Percentiles rank a stretch among this genome's conserved stretches.
Evolutionary conservation across 2,329 filamentous ascomycete species (phyloP).

Genomic region (Lomentospora prolificans): DNA sequence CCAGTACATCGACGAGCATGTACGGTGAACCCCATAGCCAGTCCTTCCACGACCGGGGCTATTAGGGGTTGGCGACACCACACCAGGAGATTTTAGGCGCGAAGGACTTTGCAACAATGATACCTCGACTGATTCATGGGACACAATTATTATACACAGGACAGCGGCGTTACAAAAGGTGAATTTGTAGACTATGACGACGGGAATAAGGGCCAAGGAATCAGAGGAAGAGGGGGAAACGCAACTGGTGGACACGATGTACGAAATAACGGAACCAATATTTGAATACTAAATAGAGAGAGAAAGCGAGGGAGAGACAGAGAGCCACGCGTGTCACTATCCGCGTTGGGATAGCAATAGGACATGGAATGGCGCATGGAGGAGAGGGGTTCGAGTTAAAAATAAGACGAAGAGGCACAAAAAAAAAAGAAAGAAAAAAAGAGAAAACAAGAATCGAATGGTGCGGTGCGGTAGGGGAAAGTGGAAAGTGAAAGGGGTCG

Average conservation of each 20-base stretch:
- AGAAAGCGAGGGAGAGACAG: too few relatives aligned
- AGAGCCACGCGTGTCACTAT: too few relatives aligned
- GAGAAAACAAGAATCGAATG: not conserved
- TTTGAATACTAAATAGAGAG: too few relatives aligned
- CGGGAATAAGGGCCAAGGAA: not conserved
- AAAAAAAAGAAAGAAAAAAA: slow-evolving; percentile 2
- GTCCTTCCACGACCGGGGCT: slow-evolving; percentile 3
- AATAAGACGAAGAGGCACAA: too few relatives aligned
- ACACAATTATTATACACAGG: not conserved
- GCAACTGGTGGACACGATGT: not conserved
- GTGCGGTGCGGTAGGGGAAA: not conserved
- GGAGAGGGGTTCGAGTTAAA: not conserved
- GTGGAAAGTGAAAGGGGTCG: too few relatives aligned
- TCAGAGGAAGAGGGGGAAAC: not conserved
- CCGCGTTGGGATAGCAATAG: too few relatives aligned
- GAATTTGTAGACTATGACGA: not conserved
- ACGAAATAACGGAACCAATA: too few relatives aligned
- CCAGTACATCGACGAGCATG: not conserved
- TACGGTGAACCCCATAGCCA: not conserved
- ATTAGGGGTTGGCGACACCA: not conserved
- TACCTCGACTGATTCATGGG: not conserved
- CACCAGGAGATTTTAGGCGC: not conserved
- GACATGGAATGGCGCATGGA: not conserved
- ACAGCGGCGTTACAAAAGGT: not conserved
- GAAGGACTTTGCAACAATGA: not conserved